These are phyloP conservation scores for Athelia psychrophila DNA, from an alignment of 1,284 basidiomycete species.

Conservation along the genomic window DNA sequence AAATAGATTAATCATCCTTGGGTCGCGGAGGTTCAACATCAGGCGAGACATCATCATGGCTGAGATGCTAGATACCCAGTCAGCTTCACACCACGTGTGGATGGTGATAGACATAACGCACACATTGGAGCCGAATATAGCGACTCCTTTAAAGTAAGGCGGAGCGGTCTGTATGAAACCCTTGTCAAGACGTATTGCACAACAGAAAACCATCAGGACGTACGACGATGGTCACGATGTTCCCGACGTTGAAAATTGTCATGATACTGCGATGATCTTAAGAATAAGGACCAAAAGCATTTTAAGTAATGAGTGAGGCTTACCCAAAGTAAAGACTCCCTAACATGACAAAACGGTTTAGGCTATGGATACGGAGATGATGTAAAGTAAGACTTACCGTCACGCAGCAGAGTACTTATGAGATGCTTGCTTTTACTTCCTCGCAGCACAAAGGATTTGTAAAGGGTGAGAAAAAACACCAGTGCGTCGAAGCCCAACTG, in stretches of 20 bases:
- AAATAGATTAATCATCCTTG: constrained; percentile 4
- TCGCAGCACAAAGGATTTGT: constrained; percentile 31
- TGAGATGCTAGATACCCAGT: constrained; percentile 39
- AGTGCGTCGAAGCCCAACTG: constrained; percentile 37
- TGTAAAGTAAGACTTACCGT: constrained; percentile 26
- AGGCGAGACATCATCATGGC: constrained; percentile 38
- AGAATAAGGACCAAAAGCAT: neutral
- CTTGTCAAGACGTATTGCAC: constrained; percentile 30
- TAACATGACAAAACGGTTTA: constrained; percentile 8
- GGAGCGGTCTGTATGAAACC: constrained; percentile 25
- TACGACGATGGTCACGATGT: constrained; percentile 34
- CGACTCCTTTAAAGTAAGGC: constrained; percentile 14
- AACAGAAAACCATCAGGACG: constrained; percentile 16
- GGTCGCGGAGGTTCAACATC: constrained; percentile 40
- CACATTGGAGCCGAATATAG: constrained; percentile 34
- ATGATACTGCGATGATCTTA: constrained; percentile 27
- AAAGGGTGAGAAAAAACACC: constrained; percentile 40
- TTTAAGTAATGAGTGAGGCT: constrained; percentile 3
- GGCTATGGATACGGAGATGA: neutral
- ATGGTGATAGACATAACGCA: constrained; percentile 12
- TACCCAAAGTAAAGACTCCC: constrained; percentile 36
- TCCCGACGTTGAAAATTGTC: constrained; percentile 27
- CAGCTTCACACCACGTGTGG: constrained; percentile 30
- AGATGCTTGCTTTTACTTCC: constrained; percentile 21
- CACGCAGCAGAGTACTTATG: constrained; percentile 32